Evolutionary conservation across 1,284 basidiomycete species (phyloP).

Genomic region (Ustilago nuda): DNA sequence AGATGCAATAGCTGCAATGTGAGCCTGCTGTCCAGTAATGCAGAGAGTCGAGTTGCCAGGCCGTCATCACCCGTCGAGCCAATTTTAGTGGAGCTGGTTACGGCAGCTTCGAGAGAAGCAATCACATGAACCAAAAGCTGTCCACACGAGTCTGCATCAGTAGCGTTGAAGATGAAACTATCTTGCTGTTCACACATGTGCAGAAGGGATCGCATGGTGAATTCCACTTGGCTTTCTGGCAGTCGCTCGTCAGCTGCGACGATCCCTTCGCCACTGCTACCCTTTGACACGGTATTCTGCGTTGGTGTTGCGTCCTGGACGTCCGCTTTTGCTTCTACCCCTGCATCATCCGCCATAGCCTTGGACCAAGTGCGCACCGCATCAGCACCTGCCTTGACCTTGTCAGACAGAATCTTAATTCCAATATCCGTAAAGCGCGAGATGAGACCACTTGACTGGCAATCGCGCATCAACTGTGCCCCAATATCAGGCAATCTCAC

Average conservation of each 20-base stretch:
- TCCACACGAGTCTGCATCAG: slow-evolving; percentile 41
- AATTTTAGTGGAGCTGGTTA: background rate
- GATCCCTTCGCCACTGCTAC: background rate
- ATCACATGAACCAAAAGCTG: slow-evolving; percentile 34
- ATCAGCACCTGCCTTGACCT: slow-evolving; percentile 15
- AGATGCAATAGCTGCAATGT: slow-evolving; percentile 37
- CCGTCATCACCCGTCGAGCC: background rate
- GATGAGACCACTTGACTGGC: slow-evolving; percentile 33
- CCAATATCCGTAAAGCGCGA: slow-evolving; percentile 44
- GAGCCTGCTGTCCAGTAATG: slow-evolving; percentile 5
- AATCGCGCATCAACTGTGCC: slow-evolving; percentile 41
- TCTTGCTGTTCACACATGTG: slow-evolving; percentile 48
- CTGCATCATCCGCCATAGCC: background rate
- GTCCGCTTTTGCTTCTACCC: no score
- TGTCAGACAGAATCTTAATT: slow-evolving; percentile 40
- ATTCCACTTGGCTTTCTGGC: slow-evolving; percentile 15
- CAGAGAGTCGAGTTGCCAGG: background rate
- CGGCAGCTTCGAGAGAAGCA: slow-evolving; percentile 17
- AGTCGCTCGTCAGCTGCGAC: background rate
- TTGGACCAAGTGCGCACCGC: background rate
- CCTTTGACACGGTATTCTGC: no score
- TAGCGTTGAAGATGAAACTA: slow-evolving; percentile 39
- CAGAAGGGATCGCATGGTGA: slow-evolving; percentile 28
- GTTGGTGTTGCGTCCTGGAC: background rate
- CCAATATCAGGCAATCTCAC: slow-evolving; percentile 34